Base-by-base conservation (phyloP, 169 alveolate species). In the Eimeria maxima region DNA sequence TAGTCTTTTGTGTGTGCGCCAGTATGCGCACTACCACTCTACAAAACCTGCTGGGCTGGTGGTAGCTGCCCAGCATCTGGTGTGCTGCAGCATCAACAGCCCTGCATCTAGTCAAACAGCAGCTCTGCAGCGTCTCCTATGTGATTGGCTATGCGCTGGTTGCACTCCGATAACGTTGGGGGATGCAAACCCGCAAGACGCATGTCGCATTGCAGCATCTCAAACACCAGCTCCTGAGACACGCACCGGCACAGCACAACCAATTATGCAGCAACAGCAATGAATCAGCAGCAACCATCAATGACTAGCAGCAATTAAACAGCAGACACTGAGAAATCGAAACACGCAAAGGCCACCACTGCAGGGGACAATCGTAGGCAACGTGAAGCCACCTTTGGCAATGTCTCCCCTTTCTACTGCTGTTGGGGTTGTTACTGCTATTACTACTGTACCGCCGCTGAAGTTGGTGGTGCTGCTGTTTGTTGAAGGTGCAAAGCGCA, bases 151-250 rank as follows among this genome's bases (percentile, higher is more conserved):
- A 76, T 60, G 22, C 96, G 92, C 45, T 22, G 14, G 69, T 69
- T 81, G 95, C 96, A 94, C 90, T 86, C 95, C 18, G 57, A 42
- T 83, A 53, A 44, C 5, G 96, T n/a, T 7, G 95, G 97, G 13
- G 93, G 81, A 11, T 50, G 38, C 83, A 97, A n/a, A 65, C 87
- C 76, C 81, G 71, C 90, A 13, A 76, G 80, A 63, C 96, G 90
- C 69, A 96, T 89, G 71, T 96, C 97, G 55, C 24, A 38, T 22
- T 71, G 95, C 95, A 97, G 74, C 97, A 97, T 97, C 87, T 97
- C 98, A 76, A 95, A 96, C 71, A 96, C 90, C 57, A 97, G 96
- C 71, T 90, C 97, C 88, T 94, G 92, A 78, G 90, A 76, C 67
- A 83, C 63, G 80, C 4, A 29, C 29, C 38, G 0, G 57, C 73